Evolutionary conservation across 2,329 filamentous ascomycete genomes (phyloP), one percentile per base, ranked within the genome.

Genomic region (Teratosphaeria destructans): DNA sequence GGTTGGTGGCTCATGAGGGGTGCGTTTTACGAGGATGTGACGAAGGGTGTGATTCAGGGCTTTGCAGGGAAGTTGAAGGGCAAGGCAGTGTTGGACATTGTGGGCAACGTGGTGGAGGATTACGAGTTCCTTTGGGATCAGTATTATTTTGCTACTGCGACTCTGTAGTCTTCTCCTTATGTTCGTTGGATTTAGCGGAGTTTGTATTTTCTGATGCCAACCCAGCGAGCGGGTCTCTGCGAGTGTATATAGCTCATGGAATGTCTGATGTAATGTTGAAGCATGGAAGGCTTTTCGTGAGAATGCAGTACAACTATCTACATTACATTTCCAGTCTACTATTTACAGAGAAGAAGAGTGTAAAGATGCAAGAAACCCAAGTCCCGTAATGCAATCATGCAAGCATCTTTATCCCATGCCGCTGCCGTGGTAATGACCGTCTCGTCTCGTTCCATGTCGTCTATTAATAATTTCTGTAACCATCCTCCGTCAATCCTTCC

Each of bases 61-160:
- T 74, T 93, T 14, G 86, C 93, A 7, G 79, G 79, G 34, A 87
- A 85, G 68, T 81, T 96, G 65, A 86, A 80, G 70, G 79, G 85
- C 65, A 87, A 86, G 70, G 85, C 88, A 57, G 80, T 96, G 74
- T 83, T 95, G 54, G 85, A 88, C 65, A 83, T 99, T 71, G 80
- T 96, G 27, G 88, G 86, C 8, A 90, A 89, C 60, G 87, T 99
- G 54, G 75, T 97, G 63, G 91, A 96, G 72, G 94, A 99, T 73
- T 99, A 99, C 72, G 90, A 96, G 74, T 97, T 95, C 73, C 79
- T 99, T 35, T 99, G 94, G 94, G 91, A 96, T 75, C 92, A 95
- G 68, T 97, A 96, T 74, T 95, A 97, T 75, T 99, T 97, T 74
- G 81, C 84, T 19, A 87, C 84, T 1, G 80, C 83, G 29, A 86